Base-by-base conservation (phyloP, 768 basidiomycete genomes). In the Boletus subcaerulescens region DNA sequence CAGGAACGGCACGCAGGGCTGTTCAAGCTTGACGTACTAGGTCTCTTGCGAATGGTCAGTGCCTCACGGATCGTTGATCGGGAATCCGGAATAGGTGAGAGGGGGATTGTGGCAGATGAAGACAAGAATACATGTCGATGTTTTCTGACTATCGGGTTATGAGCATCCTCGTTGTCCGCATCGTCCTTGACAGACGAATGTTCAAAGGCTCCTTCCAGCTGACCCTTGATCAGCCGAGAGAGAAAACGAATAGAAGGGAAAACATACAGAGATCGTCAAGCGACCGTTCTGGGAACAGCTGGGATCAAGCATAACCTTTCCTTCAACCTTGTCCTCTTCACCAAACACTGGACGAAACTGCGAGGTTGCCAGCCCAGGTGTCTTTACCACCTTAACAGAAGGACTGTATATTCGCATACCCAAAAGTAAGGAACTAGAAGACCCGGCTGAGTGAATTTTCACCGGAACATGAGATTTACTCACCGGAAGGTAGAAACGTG, bases 171-270 rank as follows among this genome's bases (percentile, higher is more conserved):
- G 26, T 66, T 56, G 11, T 58, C 56, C 11, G 43, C 35, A 13
- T 62, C 62, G 55, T 54, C 50, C 14, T 59, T 59, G 33, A 69
- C 57, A 24, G 73, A 71, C 31, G 65, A 54, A 50, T 81, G 83
- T 18, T 74, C 70, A 62, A 89, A 85, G 11, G 74, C 66, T 7
- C 87, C 87, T 72, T 87, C 84, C 47, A 89, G 70, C 87, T 89
- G 56, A 5, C 9, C 43, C 13, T 48, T 33, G 11, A 31, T 64
- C 29, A 57, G 48, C 29, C 29, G n/a, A 38, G 48, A 60, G 15
- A 26, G 32, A 10, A 3, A 39, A 45, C 17, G 7, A 39, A 44
- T 11, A 3, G 7, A 1, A 49, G 15, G 15, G 15, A 3, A 38
- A 55, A 57, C 73, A 50, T 60, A 87, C 87, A 20, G 81, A 75